These are phyloP conservation scores for Kodamaea nitidulidarum DNA, from an alignment of 805 yeast genomes.

Conservation along the genomic window DNA sequence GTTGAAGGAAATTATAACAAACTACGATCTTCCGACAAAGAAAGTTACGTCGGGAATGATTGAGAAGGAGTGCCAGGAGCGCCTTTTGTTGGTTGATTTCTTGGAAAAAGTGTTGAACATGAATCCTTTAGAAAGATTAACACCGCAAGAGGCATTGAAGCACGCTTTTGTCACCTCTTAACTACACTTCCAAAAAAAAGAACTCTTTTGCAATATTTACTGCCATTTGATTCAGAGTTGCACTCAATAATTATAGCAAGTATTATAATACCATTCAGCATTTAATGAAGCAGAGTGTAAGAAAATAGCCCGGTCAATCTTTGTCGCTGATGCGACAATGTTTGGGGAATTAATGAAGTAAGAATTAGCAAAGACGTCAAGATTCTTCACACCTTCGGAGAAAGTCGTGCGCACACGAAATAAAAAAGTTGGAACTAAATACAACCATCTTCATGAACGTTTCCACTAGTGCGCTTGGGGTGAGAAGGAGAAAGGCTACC, in stretches of 20 bases:
- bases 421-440: slow-evolving; percentile 7
- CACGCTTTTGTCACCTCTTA: slow-evolving; percentile 70
- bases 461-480: slow-evolving; percentile 83
- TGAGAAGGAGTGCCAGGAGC: slow-evolving; percentile 70
- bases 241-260: no score
- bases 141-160: slow-evolving; percentile 89
- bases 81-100: slow-evolving; percentile 72
- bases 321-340: no score
- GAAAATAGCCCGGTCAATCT: no score
- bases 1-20: slow-evolving; percentile 68
- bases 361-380: no score
- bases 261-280: no score
- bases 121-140: slow-evolving; percentile 93
- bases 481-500: slow-evolving; percentile 64
- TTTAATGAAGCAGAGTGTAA: no score
- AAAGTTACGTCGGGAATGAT: slow-evolving; percentile 49
- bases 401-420: slow-evolving; percentile 3
- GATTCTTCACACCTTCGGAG: no score
- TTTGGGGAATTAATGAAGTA: no score
- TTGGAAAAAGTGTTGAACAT: slow-evolving; percentile 70
- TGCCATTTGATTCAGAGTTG: no score
- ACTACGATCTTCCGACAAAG: slow-evolving; percentile 65
- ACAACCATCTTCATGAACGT: slow-evolving; percentile 57
- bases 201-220: background rate
- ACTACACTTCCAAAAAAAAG: background rate